Evolutionary conservation across 208 protist species (phyloP).

Genomic region (Crithidia fasciculata): DNA sequence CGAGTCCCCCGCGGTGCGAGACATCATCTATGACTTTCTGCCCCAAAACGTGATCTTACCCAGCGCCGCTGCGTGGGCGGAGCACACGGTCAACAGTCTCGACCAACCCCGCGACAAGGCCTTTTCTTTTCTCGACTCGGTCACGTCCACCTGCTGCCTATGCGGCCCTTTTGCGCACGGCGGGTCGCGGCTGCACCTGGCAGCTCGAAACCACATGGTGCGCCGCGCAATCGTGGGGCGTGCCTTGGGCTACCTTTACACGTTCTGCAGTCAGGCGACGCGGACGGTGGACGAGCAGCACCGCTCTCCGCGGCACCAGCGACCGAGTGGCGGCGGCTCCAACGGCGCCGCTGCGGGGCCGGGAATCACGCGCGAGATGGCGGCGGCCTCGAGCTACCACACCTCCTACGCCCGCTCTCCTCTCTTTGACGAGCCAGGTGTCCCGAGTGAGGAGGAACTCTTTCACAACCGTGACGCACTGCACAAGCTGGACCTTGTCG

Average conservation of each 20-base stretch:
- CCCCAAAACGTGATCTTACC: slow-evolving; percentile 14
- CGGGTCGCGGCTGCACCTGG: slow-evolving; percentile 45
- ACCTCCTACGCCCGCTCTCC: slow-evolving; percentile 8
- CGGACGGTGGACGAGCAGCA: background rate
- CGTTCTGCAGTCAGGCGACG: slow-evolving; percentile 29
- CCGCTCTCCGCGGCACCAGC: too few relatives aligned
- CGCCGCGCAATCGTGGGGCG: slow-evolving; percentile 67
- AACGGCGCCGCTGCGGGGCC: background rate
- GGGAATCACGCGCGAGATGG: background rate
- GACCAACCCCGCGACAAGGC: slow-evolving; percentile 8
- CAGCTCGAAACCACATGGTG: slow-evolving; percentile 50
- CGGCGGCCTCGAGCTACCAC: slow-evolving; percentile 12
- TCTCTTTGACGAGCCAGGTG: slow-evolving; percentile 21
- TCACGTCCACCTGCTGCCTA: slow-evolving; percentile 37
- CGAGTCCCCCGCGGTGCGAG: slow-evolving; percentile 6
- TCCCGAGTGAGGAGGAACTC: slow-evolving; percentile 17
- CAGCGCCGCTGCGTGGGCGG: background rate
- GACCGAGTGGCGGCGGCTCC: background rate
- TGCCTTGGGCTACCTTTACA: slow-evolving; percentile 40
- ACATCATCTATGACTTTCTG: background rate
- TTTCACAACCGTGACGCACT: slow-evolving; percentile 11
- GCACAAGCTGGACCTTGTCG: slow-evolving; percentile 35
- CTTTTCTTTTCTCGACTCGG: slow-evolving; percentile 39
- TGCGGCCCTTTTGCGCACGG: slow-evolving; percentile 40
- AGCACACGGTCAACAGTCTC: slow-evolving; percentile 11